A percentile compares a stretch with the other conserved stretches of the same genome.
Conservation (phyloP, 1,139 yeast genomes). For the Sugiyamaella paludigena region DNA sequence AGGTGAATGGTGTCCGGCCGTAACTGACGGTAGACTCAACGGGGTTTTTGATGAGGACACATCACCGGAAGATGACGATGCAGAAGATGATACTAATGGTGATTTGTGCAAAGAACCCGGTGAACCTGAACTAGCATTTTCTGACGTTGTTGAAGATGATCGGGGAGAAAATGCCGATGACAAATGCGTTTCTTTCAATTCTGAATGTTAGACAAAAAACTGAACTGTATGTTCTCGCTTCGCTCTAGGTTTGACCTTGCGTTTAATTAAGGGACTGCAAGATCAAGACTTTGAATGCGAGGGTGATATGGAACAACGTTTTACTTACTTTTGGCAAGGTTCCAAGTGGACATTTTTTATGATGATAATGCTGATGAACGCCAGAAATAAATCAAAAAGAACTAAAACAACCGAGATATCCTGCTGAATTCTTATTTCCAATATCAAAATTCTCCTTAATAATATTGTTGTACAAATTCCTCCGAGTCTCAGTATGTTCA, state of each 20-base stretch:
- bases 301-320: too few relatives aligned
- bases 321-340: constrained; percentile 38
- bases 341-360: constrained; percentile 35
- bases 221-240: constrained; percentile 8
- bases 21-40: constrained; percentile 18
- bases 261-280: too few relatives aligned
- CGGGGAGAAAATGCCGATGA: constrained; percentile 30
- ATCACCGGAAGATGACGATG: constrained; percentile 22
- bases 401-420: too few relatives aligned
- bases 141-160: constrained; percentile 15
- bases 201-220: constrained; percentile 16
- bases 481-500: too few relatives aligned
- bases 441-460: too few relatives aligned
- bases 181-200: constrained; percentile 42
- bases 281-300: too few relatives aligned
- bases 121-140: constrained; percentile 13
- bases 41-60: constrained; percentile 11
- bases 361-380: neutral
- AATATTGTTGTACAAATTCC: too few relatives aligned
- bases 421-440: too few relatives aligned
- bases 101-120: constrained; percentile 5
- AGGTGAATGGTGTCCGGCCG: constrained; percentile 19
- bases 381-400: too few relatives aligned
- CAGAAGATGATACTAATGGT: constrained; percentile 14
- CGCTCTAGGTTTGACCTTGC: too few relatives aligned